Percentiles rank a stretch among this genome's conserved stretches.
Evolutionary conservation across 495 filamentous ascomycete genomes (phyloP).

Genomic region (Penicillium simplicissimum): DNA sequence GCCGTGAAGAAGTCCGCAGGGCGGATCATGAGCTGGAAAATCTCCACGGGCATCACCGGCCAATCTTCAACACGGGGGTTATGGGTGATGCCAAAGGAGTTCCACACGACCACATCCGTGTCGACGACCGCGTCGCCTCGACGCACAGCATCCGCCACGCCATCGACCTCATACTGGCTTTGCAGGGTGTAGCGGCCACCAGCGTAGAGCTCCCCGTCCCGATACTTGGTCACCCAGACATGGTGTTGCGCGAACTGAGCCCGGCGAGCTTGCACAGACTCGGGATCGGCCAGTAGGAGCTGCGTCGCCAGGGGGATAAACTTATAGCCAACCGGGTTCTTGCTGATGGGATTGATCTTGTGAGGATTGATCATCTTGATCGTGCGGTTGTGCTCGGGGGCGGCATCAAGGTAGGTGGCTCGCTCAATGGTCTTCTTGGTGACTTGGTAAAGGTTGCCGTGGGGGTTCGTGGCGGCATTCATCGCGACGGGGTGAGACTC

Average conservation of each 20-base stretch:
- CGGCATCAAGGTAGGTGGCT: conserved; percentile 69
- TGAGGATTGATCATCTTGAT: conserved; percentile 81
- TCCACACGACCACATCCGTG: conserved; percentile 50
- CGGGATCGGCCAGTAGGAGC: conserved; percentile 71
- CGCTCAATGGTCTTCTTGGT: conserved; percentile 59
- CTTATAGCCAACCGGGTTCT: conserved; percentile 78
- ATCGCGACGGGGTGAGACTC: conserved; percentile 74
- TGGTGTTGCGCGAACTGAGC: conserved; percentile 87
- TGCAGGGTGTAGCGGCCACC: conserved; percentile 90
- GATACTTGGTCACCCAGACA: conserved; percentile 80
- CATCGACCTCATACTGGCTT: conserved; percentile 59
- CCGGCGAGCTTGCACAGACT: conserved; percentile 71
- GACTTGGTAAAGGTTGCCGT: conserved; percentile 77
- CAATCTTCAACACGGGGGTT: conserved; percentile 65
- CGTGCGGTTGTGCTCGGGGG: conserved; percentile 63
- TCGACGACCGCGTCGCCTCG: conserved; percentile 53
- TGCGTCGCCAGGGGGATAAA: conserved; percentile 76
- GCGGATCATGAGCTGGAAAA: conserved; percentile 66
- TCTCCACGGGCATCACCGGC: conserved; percentile 66
- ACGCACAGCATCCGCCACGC: conserved; percentile 57
- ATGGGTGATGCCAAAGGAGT: conserved; percentile 64
- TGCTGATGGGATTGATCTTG: conserved; percentile 71
- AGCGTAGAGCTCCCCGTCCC: conserved; percentile 78
- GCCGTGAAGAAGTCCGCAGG: conserved; percentile 74
- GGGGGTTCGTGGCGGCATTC: conserved; percentile 70